Base-by-base conservation (phyloP, 202 grass and related monocot genomes). In the Zoysia matrella region DNA sequence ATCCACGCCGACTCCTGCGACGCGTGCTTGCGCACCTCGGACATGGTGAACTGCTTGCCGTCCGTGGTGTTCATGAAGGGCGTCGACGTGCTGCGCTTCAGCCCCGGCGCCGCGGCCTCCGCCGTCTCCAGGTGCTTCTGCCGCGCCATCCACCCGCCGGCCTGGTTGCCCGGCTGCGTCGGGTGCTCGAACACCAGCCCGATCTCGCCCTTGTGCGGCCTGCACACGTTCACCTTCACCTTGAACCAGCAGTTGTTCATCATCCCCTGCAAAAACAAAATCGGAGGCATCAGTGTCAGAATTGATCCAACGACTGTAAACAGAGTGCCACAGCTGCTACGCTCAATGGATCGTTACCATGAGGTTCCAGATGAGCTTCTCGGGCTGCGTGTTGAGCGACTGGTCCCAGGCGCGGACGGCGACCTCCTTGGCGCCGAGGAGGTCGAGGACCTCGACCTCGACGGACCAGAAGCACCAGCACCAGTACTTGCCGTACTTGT, bases 171-270 rank as follows among this genome's bases (percentile, higher is more conserved):
- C 0, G 96, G 96, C 81, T 92, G 93, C 52, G 91, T 97, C 2
- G 94, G 94, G 72, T 97, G 94, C 88, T 97, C 89, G 84, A 97
- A 97, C 49, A 89, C 85, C 11, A 99, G 89, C 1, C 96, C 91
- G 81, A 99, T 96, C 88, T 99, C 96, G 9, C 93, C 89, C 74
- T 57, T 92, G 87, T 95, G 89, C 3, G 92, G 96, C 7, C 92
- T 76, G 74, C 95, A 98, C 86, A 93, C 79, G 80, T 93, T 95
- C 72, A 90, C 73, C 84, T 90, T 95, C 61, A 93, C 88, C 83
- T 85, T 95, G 85, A 98, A 98, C 95, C 95, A 98, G 82, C 94
- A 97, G 77, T 97, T 97, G 91, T 91, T 97, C 94, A 97, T 97
- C 94, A 97, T 97, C 43, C 94, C 94, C 93, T 95, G 76, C 62